These are phyloP conservation scores for Salix exigua DNA, from an alignment of 345 rosid species.

Conservation along the genomic window DNA sequence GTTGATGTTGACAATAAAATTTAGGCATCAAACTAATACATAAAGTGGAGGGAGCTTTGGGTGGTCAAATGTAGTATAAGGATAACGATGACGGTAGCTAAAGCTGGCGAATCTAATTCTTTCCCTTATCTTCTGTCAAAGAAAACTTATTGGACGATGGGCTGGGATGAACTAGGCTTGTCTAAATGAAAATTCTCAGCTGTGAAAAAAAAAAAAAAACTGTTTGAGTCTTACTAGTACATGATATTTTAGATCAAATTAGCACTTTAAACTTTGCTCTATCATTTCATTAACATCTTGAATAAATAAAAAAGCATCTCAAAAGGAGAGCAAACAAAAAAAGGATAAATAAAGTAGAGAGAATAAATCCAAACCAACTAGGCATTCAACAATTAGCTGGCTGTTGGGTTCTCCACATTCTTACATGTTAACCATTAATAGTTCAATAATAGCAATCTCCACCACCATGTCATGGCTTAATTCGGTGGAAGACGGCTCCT, in stretches of 20 bases:
- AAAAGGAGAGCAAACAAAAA: neutral
- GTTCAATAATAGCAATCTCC: neutral
- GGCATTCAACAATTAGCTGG: neutral
- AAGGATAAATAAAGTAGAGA: neutral
- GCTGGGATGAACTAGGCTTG: too few species aligned
- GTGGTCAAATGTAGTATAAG: neutral
- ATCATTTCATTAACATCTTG: too few species aligned
- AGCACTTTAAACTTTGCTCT: neutral
- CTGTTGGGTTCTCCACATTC: neutral
- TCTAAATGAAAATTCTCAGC: too few species aligned
- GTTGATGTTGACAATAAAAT: neutral
- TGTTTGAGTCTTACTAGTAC: neutral
- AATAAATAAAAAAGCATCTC: neutral
- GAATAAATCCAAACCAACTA: neutral
- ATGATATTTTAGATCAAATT: neutral
- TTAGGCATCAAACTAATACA: neutral
- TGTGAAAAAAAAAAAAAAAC: too few species aligned
- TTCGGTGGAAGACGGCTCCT: neutral
- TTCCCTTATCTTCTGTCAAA: neutral
- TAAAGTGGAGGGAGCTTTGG: neutral
- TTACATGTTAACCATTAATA: neutral
- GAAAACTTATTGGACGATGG: too few species aligned
- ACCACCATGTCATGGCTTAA: neutral
- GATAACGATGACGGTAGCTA: neutral
- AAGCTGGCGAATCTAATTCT: slow-evolving; percentile 1